Base-by-base conservation (phyloP, 2,329 filamentous ascomycete species). In the Aureobasidium pullulans region DNA sequence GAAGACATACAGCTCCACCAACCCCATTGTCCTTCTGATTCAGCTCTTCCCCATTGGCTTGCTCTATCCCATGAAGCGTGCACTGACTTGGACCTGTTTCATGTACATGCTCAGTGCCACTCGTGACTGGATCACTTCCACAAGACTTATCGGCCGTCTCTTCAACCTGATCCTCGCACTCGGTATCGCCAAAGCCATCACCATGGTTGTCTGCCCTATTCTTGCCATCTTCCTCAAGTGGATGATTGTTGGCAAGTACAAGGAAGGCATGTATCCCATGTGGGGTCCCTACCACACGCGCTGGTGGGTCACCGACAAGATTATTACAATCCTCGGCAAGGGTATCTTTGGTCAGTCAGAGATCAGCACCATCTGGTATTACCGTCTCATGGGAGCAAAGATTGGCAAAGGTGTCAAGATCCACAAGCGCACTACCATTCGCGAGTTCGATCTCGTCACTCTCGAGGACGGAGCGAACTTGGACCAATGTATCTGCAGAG, bases 261-360 rank as follows among this genome's bases (percentile, higher is more conserved):
- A 71, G 37, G 75, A 80, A 65, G 81, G 81, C 0, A 66, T 82
- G 2, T 83, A 80, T 64, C 81, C 81, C 1, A 84, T 84, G 81
- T 84, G 81, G 81, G 80, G 80, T 1, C 62, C 66, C 1, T 84
- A 83, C 64, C 81, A 84, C 66, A 83, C 79, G 0, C 73, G 79
- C 8, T 84, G 81, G 81, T 84, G 81, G 81, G 64, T 84, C 58
- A 76, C 77, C 1, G 77, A 84, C 65, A 84, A 84, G 69, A 76
- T 77, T 19, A 71, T 80, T 3, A 72, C 74, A 37, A 69, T 82
- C 11, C 75, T 74, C 59, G 81, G 80, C 15, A 66, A 69, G 64
- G 80, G 80, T 1, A 60, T 77, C 34, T 82, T 81, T 62, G 67
- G 66, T 23, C 61, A 69, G 52, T 73, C 70, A 46, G 74, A 79